Conservation (phyloP, 148 eudicot species). For the Arctostaphylos glauca region DNA sequence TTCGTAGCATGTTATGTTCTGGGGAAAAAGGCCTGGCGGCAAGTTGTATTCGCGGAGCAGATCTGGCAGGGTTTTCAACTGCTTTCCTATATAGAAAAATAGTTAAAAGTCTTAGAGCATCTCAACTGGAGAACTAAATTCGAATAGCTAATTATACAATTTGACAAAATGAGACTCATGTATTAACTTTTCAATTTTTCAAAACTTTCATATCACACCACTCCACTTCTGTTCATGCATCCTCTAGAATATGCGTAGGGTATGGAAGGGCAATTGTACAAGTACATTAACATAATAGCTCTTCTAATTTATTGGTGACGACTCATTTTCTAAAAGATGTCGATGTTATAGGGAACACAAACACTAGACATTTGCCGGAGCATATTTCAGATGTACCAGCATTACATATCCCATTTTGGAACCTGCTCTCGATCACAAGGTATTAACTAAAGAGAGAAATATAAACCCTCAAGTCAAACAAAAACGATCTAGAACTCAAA, state of each 20-base stretch:
- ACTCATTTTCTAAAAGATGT: no score
- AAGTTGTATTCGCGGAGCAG: slow-evolving; percentile 73
- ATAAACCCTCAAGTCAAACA: neutral
- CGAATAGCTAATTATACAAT: no score
- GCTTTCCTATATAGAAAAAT: slow-evolving; percentile 48
- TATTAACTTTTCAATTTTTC: neutral
- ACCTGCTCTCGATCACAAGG: neutral
- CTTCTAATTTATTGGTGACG: no score
- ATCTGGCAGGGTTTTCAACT: slow-evolving; percentile 56
- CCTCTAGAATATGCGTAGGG: neutral
- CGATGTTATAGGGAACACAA: neutral
- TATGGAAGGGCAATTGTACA: neutral
- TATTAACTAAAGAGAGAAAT: neutral
- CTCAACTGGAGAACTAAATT: no score
- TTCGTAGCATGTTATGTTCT: slow-evolving; percentile 65
- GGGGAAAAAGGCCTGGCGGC: slow-evolving; percentile 78
- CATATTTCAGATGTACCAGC: neutral
- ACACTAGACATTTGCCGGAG: neutral
- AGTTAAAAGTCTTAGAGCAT: no score
- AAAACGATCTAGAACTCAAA: no score
- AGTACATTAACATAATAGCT: no score
- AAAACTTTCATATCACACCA: neutral
- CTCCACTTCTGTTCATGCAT: neutral
- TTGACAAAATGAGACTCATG: no score
- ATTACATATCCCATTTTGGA: neutral